Evolutionary conservation across 2,329 filamentous ascomycete species (phyloP), one percentile per base, ranked within the genome.

Genomic region (Cytospora leucostoma): DNA sequence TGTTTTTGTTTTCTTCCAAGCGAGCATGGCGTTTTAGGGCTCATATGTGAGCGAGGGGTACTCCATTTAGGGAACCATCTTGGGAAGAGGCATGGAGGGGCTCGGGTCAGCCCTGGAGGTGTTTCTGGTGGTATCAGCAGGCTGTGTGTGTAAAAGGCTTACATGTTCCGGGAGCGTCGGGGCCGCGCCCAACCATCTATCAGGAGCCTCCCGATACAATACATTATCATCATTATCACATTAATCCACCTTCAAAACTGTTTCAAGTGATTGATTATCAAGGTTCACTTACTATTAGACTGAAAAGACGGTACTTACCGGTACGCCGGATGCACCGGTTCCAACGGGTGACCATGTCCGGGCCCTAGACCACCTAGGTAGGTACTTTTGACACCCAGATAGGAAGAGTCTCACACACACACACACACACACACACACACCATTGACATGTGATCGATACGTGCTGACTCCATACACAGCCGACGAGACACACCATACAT

Each of bases 21-120:
- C 62, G 47, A 64, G 62, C 62, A 62, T 58, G 62, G 62, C 50
- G 62, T 64, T 64, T 19, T 32, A 52, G 57, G 54, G 40, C 51
- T 64, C 11, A 15, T 56, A 33, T 44, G 11, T 52, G 34, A 19
- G 44, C 57, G 37, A 21, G 38, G 15, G 53, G 55, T 56, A 56
- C 35, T 32, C 47, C 37, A 53, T 60, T 54, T 17, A 38, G 50
- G 15, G 58, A 21, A 27, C 47, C 37, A 53, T 60, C 47, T 17
- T 51, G 50, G 15, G 58, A 21, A 27, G 35, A 40, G n/a, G 50
- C 58, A 60, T 52, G 35, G 35, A 27, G 49, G 35, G 50, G 53
- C 34, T 54, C 47, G 47, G 37, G 38, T 37, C 17, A 17, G 38
- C 17, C 35, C 50, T 13, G 50, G 40, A 21, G 50, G 37, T 34